These are phyloP conservation scores for Pseudodiploospora longispora DNA, from an alignment of 2,329 filamentous ascomycete genomes.

Conservation along the genomic window DNA sequence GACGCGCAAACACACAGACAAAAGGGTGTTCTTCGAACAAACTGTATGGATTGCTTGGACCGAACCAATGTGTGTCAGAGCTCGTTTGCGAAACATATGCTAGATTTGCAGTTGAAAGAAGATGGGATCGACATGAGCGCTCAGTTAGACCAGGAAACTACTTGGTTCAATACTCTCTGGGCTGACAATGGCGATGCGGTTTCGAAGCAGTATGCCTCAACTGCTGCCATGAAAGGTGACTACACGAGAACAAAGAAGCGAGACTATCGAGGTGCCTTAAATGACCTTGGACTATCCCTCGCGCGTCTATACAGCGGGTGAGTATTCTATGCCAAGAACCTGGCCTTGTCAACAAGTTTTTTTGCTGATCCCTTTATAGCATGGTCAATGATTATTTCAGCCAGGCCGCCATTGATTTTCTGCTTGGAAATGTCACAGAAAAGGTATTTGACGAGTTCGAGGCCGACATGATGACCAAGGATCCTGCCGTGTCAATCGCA, in stretches of 20 bases:
- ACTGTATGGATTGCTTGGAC: conserved; percentile 98
- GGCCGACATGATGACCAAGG: conserved; percentile 82
- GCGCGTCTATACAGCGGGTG: conserved; percentile 65
- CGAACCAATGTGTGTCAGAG: conserved; percentile 94
- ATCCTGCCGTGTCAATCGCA: conserved; percentile 79
- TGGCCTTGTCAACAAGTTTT: not conserved
- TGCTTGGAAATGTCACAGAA: conserved; percentile 79
- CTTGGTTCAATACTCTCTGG: conserved; percentile 96
- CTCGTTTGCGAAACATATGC: conserved; percentile 73
- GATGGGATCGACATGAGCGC: conserved; percentile 70
- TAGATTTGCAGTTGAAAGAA: conserved; percentile 69
- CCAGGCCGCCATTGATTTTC: conserved; percentile 89
- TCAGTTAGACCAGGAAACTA: conserved; percentile 68
- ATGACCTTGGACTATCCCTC: conserved; percentile 82
- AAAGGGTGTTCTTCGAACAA: conserved; percentile 76
- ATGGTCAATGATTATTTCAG: conserved; percentile 98
- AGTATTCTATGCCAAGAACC: conserved; percentile 15
- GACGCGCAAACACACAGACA: conserved; percentile 45
- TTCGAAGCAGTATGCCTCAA: conserved; percentile 91
- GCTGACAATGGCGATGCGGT: conserved; percentile 96
- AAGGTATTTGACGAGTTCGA: conserved; percentile 92
- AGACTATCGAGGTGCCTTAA: conserved; percentile 83
- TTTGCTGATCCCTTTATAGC: conserved; percentile 52
- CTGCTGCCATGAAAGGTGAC: conserved; percentile 91
- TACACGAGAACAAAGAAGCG: conserved; percentile 88